Evolutionary conservation across 306 rosid species (phyloP).

Genomic region (Arachis hypogaea): DNA sequence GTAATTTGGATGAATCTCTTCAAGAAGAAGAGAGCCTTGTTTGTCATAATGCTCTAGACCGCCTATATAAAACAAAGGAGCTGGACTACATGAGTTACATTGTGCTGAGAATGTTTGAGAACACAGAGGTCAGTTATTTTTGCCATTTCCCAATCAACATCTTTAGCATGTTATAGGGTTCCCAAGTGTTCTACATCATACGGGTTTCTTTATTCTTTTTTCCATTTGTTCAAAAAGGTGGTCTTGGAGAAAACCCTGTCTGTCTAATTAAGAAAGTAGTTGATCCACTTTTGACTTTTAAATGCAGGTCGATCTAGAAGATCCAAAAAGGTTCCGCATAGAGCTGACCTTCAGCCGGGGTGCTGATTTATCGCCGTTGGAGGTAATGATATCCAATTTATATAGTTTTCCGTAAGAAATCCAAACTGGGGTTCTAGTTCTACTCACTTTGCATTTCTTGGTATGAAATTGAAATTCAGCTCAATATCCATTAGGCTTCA

Average conservation of each 20-base stretch:
- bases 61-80: conserved; percentile 83
- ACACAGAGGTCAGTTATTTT: conserved; percentile 70
- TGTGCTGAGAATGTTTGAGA: conserved; percentile 92
- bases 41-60: conserved; percentile 72
- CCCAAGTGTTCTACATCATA: background rate
- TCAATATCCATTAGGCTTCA: conserved; percentile 13
- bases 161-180: conserved; percentile 7
- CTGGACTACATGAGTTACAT: conserved; percentile 98
- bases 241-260: background rate
- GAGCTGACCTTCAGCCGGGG: conserved; percentile 98
- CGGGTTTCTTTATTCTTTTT: background rate
- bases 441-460: background rate
- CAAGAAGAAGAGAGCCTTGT: conserved; percentile 86
- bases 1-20: conserved; percentile 94
- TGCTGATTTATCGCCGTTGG: conserved; percentile 91
- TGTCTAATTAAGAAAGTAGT: background rate
- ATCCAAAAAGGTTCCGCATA: conserved; percentile 83
- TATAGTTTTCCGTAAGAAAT: conserved; percentile 3
- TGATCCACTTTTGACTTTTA: conserved; percentile 28
- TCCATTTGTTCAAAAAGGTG: background rate
- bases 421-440: conserved; percentile 18
- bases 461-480: conserved; percentile 29
- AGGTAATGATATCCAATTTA: conserved; percentile 60
- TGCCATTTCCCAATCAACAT: conserved; percentile 14
- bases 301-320: conserved; percentile 84